Base-by-base conservation (phyloP, 768 basidiomycete genomes). In the Flagelloscypha sp. region DNA sequence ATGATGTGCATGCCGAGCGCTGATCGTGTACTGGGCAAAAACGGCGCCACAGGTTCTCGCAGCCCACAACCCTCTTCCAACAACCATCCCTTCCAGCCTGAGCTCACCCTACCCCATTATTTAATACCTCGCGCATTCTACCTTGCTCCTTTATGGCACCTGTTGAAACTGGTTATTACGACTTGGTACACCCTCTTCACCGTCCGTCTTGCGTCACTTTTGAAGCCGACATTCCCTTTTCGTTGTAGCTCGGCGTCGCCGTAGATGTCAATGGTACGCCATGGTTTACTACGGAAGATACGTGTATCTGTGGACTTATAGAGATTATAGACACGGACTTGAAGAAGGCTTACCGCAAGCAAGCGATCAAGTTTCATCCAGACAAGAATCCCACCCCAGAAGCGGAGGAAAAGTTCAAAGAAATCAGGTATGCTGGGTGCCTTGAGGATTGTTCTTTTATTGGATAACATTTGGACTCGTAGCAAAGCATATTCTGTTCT, bases 401-500 rank as follows among this genome's bases (percentile, higher is more conserved):
- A 49, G 95, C 94, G 1, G 90, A 92, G 54, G 83, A 86, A 55
- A 92, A 80, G 65, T 99, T 99, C 68, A 94, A 97, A 61, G 87
- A 95, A 30, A 87, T 99, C 52, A 90, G 88, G 86, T 80, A 47
- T 43, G 56, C 56, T 25, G 34, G 7, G 20, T 34, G 10, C 20
- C 43, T 21, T 39, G 13, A 31, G 31, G 17, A 8, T 41, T 36
- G 13, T 21, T 29, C 7, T 4, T 5, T 13, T 10, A 24, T 25
- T 13, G 13, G 7, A 12, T 7, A 18, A 8, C 16, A 18, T 33
- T 30, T 40, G 18, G 15, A 7, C 37, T 29, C 46, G 24, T 47
- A 88, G 88, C 55, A 92, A 94, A 74, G 94, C 94, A 35, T 98
- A 97, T 56, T 89, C 93, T 59, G 82, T 95, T 40, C 66, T 90